Conservation (phyloP, 805 yeast genomes). For the Starmerella powellii region DNA sequence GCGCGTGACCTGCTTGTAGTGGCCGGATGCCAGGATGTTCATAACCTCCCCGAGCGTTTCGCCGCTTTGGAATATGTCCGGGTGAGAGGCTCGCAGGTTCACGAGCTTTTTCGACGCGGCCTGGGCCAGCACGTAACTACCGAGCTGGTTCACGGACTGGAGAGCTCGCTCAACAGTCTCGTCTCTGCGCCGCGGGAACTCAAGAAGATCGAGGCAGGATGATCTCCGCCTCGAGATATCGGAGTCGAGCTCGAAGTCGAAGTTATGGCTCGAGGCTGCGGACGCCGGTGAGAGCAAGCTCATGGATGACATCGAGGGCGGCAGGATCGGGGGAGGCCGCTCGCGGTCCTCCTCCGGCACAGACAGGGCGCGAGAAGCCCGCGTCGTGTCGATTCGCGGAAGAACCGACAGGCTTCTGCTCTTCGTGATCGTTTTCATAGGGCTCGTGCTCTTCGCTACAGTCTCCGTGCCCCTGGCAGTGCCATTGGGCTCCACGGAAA, state of each 20-base stretch:
- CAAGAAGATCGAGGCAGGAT: slow-evolving; percentile 15
- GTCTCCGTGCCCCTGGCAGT: too few species aligned
- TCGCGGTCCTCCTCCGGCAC: background rate
- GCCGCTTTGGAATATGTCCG: slow-evolving; percentile 44
- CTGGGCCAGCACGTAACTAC: slow-evolving; percentile 43
- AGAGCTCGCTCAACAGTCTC: slow-evolving; percentile 18
- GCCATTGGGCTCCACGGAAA: too few species aligned
- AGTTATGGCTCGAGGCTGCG: background rate
- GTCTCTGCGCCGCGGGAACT: slow-evolving; percentile 8
- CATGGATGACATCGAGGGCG: slow-evolving; percentile 8
- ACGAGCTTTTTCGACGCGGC: slow-evolving; percentile 48
- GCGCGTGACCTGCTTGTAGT: slow-evolving; percentile 50
- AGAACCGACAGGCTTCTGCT: too few species aligned
- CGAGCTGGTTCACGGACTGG: slow-evolving; percentile 38
- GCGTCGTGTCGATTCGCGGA: background rate
- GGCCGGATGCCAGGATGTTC: slow-evolving; percentile 43
- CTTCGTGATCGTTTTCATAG: too few species aligned
- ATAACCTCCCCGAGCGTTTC: slow-evolving; percentile 43
- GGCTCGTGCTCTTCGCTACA: too few species aligned
- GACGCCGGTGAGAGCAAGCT: slow-evolving; percentile 3
- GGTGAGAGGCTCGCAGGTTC: slow-evolving; percentile 39
- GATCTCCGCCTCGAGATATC: slow-evolving; percentile 13
- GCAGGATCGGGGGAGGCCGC: background rate
- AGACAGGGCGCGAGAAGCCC: background rate
- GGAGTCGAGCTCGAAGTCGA: slow-evolving; percentile 13